These are phyloP conservation scores for Mucor plumbeus DNA, from an alignment of 371 early-diverging fungal species.

Conservation along the genomic window DNA sequence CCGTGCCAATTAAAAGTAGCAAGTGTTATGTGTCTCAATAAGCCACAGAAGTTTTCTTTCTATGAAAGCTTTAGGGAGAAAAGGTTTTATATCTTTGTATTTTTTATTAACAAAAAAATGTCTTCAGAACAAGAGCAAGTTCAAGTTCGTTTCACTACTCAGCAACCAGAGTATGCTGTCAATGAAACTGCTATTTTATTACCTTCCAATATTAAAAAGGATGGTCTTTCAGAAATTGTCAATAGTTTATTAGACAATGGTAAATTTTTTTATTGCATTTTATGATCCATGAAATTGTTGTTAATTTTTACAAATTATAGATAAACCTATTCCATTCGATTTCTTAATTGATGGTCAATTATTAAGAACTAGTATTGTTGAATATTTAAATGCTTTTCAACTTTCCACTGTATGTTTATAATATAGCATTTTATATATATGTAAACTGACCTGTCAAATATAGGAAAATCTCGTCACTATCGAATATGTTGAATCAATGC, in stretches of 20 bases:
- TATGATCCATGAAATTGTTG: no score
- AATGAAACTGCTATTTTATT: conserved; percentile 85
- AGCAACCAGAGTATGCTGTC: conserved; percentile 75
- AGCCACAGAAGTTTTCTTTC: conserved; percentile 17
- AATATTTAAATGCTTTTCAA: conserved; percentile 70
- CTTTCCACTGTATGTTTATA: conserved; percentile 75
- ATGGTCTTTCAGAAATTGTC: conserved; percentile 90
- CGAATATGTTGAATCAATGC: conserved; percentile 90
- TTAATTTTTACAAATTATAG: conserved; percentile 40
- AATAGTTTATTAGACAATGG: conserved; percentile 79
- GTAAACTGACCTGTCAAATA: not conserved
- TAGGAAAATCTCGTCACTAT: conserved; percentile 87
- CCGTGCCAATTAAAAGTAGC: not conserved
- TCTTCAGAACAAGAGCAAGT: conserved; percentile 67
- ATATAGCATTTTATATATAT: no score
- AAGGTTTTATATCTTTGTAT: conserved; percentile 10
- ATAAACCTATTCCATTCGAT: conserved; percentile 86
- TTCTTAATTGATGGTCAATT: conserved; percentile 91
- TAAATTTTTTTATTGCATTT: conserved; percentile 19
- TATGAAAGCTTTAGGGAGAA: not conserved
- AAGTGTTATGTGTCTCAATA: not conserved
- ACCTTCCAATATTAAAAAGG: conserved; percentile 82
- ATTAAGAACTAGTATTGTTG: conserved; percentile 75
- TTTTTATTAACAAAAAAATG: conserved; percentile 23
- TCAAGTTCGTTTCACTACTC: conserved; percentile 85